Evolutionary conservation across 306 rosid species (phyloP).

Genomic region (Quillaja saponaria): DNA sequence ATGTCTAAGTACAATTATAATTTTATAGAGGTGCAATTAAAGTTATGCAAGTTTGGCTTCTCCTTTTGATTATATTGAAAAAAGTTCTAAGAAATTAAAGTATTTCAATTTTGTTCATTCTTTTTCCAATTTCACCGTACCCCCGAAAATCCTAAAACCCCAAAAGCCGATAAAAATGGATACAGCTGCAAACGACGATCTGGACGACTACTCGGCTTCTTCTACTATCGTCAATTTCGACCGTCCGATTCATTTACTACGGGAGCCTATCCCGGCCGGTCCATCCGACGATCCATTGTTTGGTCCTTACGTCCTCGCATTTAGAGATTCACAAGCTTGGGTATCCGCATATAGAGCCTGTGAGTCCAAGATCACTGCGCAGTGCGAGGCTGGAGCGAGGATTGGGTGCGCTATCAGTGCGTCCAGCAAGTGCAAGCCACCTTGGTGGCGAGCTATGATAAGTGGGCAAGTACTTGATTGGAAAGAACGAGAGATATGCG

Average conservation of each 20-base stretch:
- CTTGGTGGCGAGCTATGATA: conserved; percentile 69
- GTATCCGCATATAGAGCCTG: conserved; percentile 49
- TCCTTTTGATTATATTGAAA: no score
- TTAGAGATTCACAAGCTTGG: conserved; percentile 71
- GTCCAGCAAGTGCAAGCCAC: conserved; percentile 56
- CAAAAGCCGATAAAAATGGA: conserved; percentile 21
- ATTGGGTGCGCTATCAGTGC: conserved; percentile 54
- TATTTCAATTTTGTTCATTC: no score
- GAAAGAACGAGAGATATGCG: conserved; percentile 64
- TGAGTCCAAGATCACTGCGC: conserved; percentile 55
- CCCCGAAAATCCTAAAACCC: no score
- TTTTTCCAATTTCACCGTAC: no score
- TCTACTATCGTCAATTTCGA: conserved; percentile 55
- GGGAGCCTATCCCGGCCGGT: conserved; percentile 59
- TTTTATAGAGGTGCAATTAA: no score
- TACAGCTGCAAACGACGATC: conserved; percentile 23
- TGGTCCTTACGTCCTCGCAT: conserved; percentile 64
- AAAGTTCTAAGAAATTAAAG: no score
- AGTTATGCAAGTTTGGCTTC: no score
- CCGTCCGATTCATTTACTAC: conserved; percentile 57
- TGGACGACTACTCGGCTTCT: conserved; percentile 54
- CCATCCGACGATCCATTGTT: conserved; percentile 38
- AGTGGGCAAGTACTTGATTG: conserved; percentile 45
- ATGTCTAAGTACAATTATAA: no score
- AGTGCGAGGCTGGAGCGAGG: conserved; percentile 78